Base-by-base conservation (phyloP, 306 rosid species). In the Clitoria ternatea region DNA sequence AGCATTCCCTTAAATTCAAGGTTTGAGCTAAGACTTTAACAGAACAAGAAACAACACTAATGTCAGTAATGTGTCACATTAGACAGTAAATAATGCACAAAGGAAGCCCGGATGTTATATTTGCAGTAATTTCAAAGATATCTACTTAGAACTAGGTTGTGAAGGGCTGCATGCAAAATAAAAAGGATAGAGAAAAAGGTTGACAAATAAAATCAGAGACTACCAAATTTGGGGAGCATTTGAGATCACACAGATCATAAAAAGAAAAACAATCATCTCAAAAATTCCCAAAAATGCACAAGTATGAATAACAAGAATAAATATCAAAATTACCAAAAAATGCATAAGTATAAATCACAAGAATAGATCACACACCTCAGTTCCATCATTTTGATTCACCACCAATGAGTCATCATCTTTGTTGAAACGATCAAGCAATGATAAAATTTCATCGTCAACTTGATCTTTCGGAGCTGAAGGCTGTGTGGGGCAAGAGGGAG, bases 331-430 rank as follows among this genome's bases (percentile, higher is more conserved):
- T n/a, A n/a, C n/a, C n/a, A n/a, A 18, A 24, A 19, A 15, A 22
- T 32, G 61, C 33, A 33, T 6, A 6, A 19, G 27, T 23, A 48
- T 0, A 47, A 68, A 26, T 15, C 5, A 19, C 3, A 44, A 32
- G 43, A 77, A 54, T 30, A 30, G 49, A 56, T 17, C 60, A 44
- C 63, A 42, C 67, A 88, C 98, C 92, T 88, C 74, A 71, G 3
- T 40, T 47, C 13, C 27, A 17, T 29, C 76, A 56, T 42, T 81
- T 65, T 30, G 69, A 40, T 22, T 47, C 61, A 43, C 9, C 22
- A 23, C 23, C 24, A 9, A 3, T 36, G 63, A 4, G 62, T 49
- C 43, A 19, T 76, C 61, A 22, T 81, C 74, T 45, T 53, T 86
- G 2, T 27, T 35, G 24, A 76, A 81, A 35, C 1, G 12, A 44